Base-by-base conservation (phyloP, 805 yeast species). In the Suhomyces xylopsoci region DNA sequence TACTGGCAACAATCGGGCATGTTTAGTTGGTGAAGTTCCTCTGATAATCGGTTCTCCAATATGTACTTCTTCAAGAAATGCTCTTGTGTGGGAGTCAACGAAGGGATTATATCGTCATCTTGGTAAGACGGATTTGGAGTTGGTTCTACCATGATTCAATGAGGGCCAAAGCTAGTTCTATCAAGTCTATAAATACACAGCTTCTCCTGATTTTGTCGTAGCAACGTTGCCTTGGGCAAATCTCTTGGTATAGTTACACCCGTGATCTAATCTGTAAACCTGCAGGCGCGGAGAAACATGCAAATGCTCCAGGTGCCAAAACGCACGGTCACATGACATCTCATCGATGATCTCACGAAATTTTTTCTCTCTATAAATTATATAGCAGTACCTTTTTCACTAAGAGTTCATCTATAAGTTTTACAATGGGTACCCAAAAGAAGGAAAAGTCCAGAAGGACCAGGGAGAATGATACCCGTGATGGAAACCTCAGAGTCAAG, bases 401-500 rank as follows among this genome's bases (percentile, higher is more conserved):
- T 48, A 9, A n/a, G 19, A 42, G 17, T 55, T 30, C 32, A 57
- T 38, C 26, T 8, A 12, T 5, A 28, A 24, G 32, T 25, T 19
- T 17, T n/a, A 51, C 52, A 47, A 93, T 93, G 99, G 98, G 97
- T 66, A 87, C 91, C 26, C 92, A 83, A 52, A 93, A 93, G 78
- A 94, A 91, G 64, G 99, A 93, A 71, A 88, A 88, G 69, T 80
- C 79, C 63, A 86, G 99, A 76, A 83, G 97, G 66, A 79, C 80
- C 53, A 87, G 96, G 65, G 89, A 91, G 67, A 87, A 87, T 51
- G 89, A 86, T 62, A 78, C 83, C 60, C 81, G 90, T 64, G 96
- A 89, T 70, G 97, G 97, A 26, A 93, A 93, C 63, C 81, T 94
- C 53, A 85, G 96, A 56, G 96, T 90, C 49, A 93, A 93, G 69